A percentile compares a stretch with the other conserved stretches of the same genome.
Conservation (phyloP, 2,329 filamentous ascomycete species). For the Ophiostoma piceae region DNA sequence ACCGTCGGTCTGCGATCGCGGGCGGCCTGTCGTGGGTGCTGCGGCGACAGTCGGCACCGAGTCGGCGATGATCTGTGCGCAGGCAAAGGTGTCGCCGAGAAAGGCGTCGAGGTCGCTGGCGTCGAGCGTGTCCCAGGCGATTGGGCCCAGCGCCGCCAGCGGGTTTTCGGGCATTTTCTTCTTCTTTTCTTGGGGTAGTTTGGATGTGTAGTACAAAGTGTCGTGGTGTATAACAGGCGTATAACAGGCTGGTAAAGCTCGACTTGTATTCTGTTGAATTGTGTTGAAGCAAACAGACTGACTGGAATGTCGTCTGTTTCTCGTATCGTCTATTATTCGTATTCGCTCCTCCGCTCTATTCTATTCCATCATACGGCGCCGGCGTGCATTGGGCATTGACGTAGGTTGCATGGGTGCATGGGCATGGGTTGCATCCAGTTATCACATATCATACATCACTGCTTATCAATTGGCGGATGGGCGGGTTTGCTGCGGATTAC, state of each 20-base stretch:
- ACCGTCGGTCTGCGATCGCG: slow-evolving; percentile 53
- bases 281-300: background rate
- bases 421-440: no score
- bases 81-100: slow-evolving; percentile 24
- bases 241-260: background rate
- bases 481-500: no score
- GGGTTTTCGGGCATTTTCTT: slow-evolving; percentile 29
- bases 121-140: slow-evolving; percentile 42
- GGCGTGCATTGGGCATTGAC: background rate
- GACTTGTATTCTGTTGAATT: background rate
- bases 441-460: no score
- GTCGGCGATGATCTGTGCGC: slow-evolving; percentile 26
- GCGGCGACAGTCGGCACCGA: slow-evolving; percentile 21
- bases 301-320: background rate
- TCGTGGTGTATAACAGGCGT: background rate
- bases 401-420: background rate
- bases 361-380: background rate
- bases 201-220: background rate
- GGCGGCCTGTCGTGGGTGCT: slow-evolving; percentile 35
- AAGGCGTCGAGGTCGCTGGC: slow-evolving; percentile 19
- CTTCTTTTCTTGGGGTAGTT: background rate
- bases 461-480: no score
- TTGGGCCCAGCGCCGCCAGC: slow-evolving; percentile 49
- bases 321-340: background rate
- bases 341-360: background rate